Base-by-base conservation (phyloP, 2,329 filamentous ascomycete genomes). In the Aspergillus phoenicis region DNA sequence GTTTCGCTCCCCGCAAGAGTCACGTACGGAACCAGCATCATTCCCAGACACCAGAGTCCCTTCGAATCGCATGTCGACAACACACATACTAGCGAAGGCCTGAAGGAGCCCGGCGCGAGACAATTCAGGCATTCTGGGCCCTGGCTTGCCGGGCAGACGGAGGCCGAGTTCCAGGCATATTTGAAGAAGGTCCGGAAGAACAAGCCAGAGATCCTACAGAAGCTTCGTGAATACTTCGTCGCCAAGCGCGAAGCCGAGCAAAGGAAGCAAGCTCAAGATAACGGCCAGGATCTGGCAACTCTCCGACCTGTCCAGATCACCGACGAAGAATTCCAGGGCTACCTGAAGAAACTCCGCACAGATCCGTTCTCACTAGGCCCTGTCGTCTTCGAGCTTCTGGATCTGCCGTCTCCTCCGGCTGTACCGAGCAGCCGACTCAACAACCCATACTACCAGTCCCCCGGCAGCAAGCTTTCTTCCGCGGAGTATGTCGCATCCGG, bases 81-180 rank as follows among this genome's bases (percentile, higher is more conserved):
- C 63, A 83, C 80, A 24, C 68, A 75, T 17, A 70, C 61, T n/a
- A 78, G 75, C 67, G 61, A 70, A 36, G 68, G 71, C 47, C 62
- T 70, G 38, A 59, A 69, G 58, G 70, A 77, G 60, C 62, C 70
- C 10, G 73, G 71, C 11, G 64, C 72, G 60, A 73, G 74, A 73
- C 78, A 84, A 70, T 87, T 84, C 81, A 84, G 85, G 70, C 84
- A 83, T 66, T 77, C 81, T 33, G 85, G 85, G 0, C 85, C 85
- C n/a, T 87, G 82, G 80, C 72, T 88, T 30, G 80, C 82, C 13
- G 82, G 82, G 13, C 82, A 86, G 77, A 81, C 81, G 33, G 79
- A 84, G 59, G 77, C 80, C 22, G 82, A 87, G 63, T 88, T 88
- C 68, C 72, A 81, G 49, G 67, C 70, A 1, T 88, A 83, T 64